Evolutionary conservation across 1,139 yeast species (phyloP), one percentile per base, ranked within the genome.

Genomic region (Suhomyces taliae): DNA sequence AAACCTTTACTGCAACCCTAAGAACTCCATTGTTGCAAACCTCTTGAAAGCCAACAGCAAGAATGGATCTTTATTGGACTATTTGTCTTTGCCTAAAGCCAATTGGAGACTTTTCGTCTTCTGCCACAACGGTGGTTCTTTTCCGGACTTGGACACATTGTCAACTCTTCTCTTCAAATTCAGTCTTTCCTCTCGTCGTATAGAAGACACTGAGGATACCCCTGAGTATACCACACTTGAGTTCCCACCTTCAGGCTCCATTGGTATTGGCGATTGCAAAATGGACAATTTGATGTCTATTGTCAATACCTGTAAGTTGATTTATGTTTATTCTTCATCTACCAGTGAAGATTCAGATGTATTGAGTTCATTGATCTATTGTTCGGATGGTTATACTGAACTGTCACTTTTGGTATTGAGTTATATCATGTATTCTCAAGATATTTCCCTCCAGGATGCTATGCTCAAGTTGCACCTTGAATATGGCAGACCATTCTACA

Each of bases 321-420:
- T 85, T 6, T 80, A 81, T 56, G 64, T 72, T 34, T 72, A 68
- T 48, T 65, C 72, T 10, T 61, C 69, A 0, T 58, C 66, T 19
- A 66, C 74, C 36, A 52, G 64, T 1, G 41, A 51, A 9, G 59
- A 60, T 12, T 50, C 59, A 0, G 58, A 57, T 34, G 59, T 71
- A n/a, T 49, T 55, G 38, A 55, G 78, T 6, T 61, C 76, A 2
- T 64, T 91, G 51, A 72, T 90, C 12, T 86, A 85, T 61, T 90
- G 97, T 61, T 81, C 88, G 4, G 97, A 91, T 67, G 98, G 98
- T 0, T 91, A 90, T 65, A 90, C 97, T 0, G 97, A 91, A 61
- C 87, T 91, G 51, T 84, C 96, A 6, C 73, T 91, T 29, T 67
- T 91, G 41, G 80, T 83, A 0, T 69, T 90, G 39, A 81, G 90